Percentiles rank a stretch among this genome's conserved stretches.
Conservation (phyloP, 2,329 filamentous ascomycete genomes). For the Fusarium euwallaceae region DNA sequence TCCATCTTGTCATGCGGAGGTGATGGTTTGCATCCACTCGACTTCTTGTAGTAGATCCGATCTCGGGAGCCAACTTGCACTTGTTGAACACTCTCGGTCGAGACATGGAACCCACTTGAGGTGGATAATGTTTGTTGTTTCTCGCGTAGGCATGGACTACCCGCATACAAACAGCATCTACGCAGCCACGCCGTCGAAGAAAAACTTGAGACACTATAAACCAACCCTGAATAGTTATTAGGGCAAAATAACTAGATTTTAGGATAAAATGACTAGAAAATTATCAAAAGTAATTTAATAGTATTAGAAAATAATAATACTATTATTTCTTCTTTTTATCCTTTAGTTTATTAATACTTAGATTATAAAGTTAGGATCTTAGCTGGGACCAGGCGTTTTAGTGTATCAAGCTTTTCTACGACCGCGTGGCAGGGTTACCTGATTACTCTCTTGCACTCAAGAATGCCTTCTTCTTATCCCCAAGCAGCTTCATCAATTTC, state of each 20-base stretch:
- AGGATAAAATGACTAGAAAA: no score
- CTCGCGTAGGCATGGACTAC: not conserved
- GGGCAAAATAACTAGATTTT: no score
- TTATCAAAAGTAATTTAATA: no score
- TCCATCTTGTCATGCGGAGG: not conserved
- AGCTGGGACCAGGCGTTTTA: no score
- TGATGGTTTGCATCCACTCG: not conserved
- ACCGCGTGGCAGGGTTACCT: not conserved
- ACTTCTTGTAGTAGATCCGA: not conserved
- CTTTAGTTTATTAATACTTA: no score
- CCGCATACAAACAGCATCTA: not conserved
- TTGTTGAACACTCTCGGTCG: not conserved
- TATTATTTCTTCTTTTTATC: no score
- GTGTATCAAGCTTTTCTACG: no score
- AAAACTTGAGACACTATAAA: no score
- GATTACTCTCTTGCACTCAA: constrained; percentile 46
- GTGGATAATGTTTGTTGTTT: not conserved
- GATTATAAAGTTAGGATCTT: no score
- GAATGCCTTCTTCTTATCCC: constrained; percentile 62
- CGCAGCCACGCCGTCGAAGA: no score
- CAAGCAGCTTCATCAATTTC: constrained; percentile 68
- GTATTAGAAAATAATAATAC: no score
- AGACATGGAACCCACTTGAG: not conserved
- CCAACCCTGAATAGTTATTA: no score
- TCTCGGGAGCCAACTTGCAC: not conserved